Evolutionary conservation across 1,139 yeast species (phyloP), one percentile per base, ranked within the genome.

Genomic region (Suhomyces guaymorum): DNA sequence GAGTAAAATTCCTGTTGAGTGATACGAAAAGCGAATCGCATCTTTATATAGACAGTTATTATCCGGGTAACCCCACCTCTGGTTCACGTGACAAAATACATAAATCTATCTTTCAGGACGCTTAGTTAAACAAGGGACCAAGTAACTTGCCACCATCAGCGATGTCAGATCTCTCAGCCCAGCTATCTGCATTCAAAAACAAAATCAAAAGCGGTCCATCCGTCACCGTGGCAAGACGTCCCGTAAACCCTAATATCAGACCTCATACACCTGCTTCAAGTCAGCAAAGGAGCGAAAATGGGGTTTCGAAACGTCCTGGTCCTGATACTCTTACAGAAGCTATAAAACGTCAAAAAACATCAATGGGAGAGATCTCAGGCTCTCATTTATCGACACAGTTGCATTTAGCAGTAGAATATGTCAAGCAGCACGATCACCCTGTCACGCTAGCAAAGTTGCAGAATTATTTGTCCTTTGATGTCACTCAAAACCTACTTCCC

Each of bases 321-420:
- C 44, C 45, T 8, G 71, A 66, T 30, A 40, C 63, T 2, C 58
- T 60, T 11, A 54, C 58, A 12, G 72, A 64, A 34, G 65, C 64
- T 11, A 51, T 60, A 26, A 70, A 70, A 41, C 54, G 70, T 29
- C 74, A 66, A 30, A 66, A 59, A 41, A 49, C 51, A 4, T 42
- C 54, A 24, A 42, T 46, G 39, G 57, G 51, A 4, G 63, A 57
- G 30, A 54, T 66, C 43, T 61, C 70, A 5, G 74, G 75, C 1
- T 73, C 84, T 9, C 95, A 85, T 55, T 74, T 82, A 43, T 82
- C 90, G 7, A 87, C 96, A 0, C 88, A 85, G 57, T 66, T 88
- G 40, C 80, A 84, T 43, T 76, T 87, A 54, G 97, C 97, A 1
- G 94, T 92, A 12, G 97, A 90, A 54, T 86, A 80, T 55, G 81